Evolutionary conservation across 2,329 filamentous ascomycete genomes (phyloP).

Genomic region (Pseudocercospora musae): DNA sequence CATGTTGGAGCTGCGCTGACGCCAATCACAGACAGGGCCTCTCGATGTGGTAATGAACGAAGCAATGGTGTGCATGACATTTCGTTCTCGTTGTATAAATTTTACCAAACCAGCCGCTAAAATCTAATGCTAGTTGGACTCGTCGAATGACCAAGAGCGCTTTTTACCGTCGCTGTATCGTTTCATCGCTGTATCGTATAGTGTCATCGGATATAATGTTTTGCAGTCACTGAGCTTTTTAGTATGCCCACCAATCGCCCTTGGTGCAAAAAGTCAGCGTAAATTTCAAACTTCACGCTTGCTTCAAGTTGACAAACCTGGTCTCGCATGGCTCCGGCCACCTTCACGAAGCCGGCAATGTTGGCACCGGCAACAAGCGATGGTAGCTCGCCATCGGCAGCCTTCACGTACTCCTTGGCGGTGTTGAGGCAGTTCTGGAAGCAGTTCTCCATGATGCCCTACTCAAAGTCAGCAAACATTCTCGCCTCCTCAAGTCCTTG

Average conservation of each 20-base stretch:
- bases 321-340: conserved; percentile 88
- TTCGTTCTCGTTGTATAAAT: neutral
- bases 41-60: neutral
- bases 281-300: no score
- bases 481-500: neutral
- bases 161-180: neutral
- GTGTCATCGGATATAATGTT: neutral
- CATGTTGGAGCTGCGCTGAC: neutral
- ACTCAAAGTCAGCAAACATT: no score
- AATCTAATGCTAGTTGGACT: neutral
- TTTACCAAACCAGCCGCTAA: neutral
- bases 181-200: conserved; percentile 1
- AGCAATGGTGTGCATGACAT: neutral
- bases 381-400: conserved; percentile 78
- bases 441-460: conserved; percentile 90
- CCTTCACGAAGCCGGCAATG: conserved; percentile 97
- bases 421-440: conserved; percentile 88
- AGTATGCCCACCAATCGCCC: conserved; percentile 75
- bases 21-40: neutral
- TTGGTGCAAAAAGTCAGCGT: no score
- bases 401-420: conserved; percentile 80
- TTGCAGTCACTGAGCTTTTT: neutral
- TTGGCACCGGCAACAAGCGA: conserved; percentile 90
- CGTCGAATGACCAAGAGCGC: neutral
- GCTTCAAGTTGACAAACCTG: no score